Evolutionary conservation across 1,284 basidiomycete genomes (phyloP), one percentile per base, ranked within the genome.

Genomic region (Amylostereum chailletii): DNA sequence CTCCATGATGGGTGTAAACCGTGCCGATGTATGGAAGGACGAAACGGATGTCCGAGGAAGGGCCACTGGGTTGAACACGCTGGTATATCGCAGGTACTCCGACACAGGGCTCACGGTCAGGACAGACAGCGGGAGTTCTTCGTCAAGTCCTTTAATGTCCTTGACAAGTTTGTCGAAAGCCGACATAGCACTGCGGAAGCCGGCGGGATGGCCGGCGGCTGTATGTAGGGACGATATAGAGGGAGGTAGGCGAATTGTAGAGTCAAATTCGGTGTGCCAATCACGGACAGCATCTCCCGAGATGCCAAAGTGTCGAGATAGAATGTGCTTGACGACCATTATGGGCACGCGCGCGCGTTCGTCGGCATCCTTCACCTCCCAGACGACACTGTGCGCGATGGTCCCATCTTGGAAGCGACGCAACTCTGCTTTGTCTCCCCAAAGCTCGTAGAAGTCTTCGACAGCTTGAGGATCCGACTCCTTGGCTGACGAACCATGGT

Each of bases 391-490:
- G 65, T 98, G 92, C 5, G 81, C 65, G 54, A 99, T 98, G 4
- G 86, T 78, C 0, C 95, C 95, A 60, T 99, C 94, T 65, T 97
- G 94, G 76, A 99, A 99, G 19, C 95, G 81, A n/a, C 96, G 80
- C 26, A 98, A 71, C 64, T 99, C 95, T 0, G 94, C 85, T 62
- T 91, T 90, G 45, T 82, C 74, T 1, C 94, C 95, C 96, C 96
- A 99, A 54, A 99, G 76, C 2, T 81, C 76, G 36, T 86, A 80
- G 74, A 97, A 99, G 1, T 69, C 71, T 41, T 76, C 70, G 0
- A 79, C 71, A 19, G 71, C 71, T 9, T 66, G 58, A n/a, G 71
- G 63, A 46, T 81, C 72, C 39, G 73, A 63, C 42, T 86, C 79
- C 8, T 83, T 81, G 0, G 80, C 86, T 0, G 86, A 65, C 0